phyloP scores from a whole-genome alignment of 2,329 filamentous ascomycete species.

The Ascochyta pisi region DNA sequence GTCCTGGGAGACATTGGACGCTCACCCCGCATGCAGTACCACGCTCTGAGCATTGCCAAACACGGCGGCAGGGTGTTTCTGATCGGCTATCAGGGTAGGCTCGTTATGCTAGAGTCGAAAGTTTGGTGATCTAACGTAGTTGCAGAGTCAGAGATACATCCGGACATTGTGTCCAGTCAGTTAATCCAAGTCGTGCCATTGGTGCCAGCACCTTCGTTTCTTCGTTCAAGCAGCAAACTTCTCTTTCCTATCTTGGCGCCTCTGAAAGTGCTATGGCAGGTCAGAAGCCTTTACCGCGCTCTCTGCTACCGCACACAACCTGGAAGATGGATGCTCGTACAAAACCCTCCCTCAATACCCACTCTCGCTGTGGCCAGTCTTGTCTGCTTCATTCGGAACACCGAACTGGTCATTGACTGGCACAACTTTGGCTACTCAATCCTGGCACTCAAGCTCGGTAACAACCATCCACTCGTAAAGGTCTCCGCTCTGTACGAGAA shows the following conservation, averaged over 20 bases:
- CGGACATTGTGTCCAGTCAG: slow-evolving; percentile 73
- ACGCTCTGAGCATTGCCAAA: slow-evolving; percentile 88
- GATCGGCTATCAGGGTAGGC: slow-evolving; percentile 81
- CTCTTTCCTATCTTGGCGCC: slow-evolving; percentile 82
- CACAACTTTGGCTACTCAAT: slow-evolving; percentile 99
- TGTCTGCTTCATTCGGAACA: slow-evolving; percentile 78
- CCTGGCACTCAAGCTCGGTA: slow-evolving; percentile 70
- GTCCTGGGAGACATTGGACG: slow-evolving; percentile 95
- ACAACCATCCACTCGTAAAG: slow-evolving; percentile 74
- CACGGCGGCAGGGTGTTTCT: slow-evolving; percentile 82
- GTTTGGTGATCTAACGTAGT: not conserved
- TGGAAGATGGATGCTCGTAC: slow-evolving; percentile 83
- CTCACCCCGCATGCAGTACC: slow-evolving; percentile 98
- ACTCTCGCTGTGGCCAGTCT: slow-evolving; percentile 79
- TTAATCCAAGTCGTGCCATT: slow-evolving; percentile 76
- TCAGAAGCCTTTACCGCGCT: slow-evolving; percentile 72
- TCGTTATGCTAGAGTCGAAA: not conserved
- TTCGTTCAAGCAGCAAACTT: slow-evolving; percentile 72
- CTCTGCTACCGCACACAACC: slow-evolving; percentile 78
- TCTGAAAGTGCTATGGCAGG: slow-evolving; percentile 85
- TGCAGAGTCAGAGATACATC: slow-evolving; percentile 79
- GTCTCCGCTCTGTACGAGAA: slow-evolving; percentile 81
- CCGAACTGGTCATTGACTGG: slow-evolving; percentile 90
- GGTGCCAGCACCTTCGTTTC: slow-evolving; percentile 67
- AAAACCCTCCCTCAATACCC: slow-evolving; percentile 94